Conservation (phyloP, 257 asterid species). For the Verbascum thapsus region DNA sequence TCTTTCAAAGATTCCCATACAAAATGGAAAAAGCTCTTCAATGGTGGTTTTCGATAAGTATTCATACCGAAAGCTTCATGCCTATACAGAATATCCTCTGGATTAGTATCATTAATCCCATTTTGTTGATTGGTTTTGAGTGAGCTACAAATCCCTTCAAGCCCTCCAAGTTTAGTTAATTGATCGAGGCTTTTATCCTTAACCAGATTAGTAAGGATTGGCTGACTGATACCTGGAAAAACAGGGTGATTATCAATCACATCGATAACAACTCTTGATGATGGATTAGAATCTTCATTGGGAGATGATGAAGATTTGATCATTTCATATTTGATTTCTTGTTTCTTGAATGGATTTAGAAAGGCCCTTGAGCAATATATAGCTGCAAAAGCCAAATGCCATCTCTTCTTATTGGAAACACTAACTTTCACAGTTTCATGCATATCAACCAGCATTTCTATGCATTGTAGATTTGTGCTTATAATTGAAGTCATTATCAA, state of each 20-base stretch:
- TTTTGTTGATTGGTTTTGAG: conserved; percentile 26
- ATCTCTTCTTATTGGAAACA: conserved; percentile 29
- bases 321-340: too few relatives aligned
- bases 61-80: conserved; percentile 35
- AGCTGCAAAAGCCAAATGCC: conserved; percentile 38
- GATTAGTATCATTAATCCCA: conserved; percentile 29
- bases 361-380: conserved; percentile 25
- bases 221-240: conserved; percentile 22
- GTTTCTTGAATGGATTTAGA: too few relatives aligned
- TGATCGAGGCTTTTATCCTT: conserved; percentile 27
- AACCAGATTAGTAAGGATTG: conserved; percentile 26
- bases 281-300: background rate
- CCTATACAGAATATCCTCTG: conserved; percentile 23
- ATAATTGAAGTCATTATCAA: conserved; percentile 14
- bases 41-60: conserved; percentile 20
- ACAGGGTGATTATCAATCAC: conserved; percentile 16
- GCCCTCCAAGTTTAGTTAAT: conserved; percentile 28
- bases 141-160: conserved; percentile 22
- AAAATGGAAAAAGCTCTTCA: conserved; percentile 30
- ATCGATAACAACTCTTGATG: conserved; percentile 24
- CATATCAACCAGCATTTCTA: conserved; percentile 20
- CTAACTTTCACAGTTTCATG: conserved; percentile 13
- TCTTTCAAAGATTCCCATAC: conserved; percentile 38
- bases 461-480: conserved; percentile 14
- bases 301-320: too few relatives aligned